Conservation (phyloP, 352 stramenopile species). For the Phytophthora pini region DNA sequence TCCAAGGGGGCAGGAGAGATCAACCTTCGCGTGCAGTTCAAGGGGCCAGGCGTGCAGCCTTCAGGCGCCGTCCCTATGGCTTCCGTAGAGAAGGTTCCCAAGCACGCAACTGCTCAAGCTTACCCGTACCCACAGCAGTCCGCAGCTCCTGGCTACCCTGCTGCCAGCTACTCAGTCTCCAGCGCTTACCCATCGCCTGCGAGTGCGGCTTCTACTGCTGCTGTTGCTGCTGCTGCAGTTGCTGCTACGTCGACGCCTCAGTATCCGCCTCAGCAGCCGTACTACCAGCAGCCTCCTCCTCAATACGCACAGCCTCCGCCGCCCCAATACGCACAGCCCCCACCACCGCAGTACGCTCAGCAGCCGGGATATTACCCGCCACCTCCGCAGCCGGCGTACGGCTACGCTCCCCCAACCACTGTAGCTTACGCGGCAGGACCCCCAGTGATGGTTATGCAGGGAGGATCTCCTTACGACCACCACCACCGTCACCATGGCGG, state of each 20-base stretch:
- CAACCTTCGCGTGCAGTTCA: slow-evolving; percentile 81
- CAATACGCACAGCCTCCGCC: slow-evolving; percentile 42
- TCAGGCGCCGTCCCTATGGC: slow-evolving; percentile 11
- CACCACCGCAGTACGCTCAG: slow-evolving; percentile 34
- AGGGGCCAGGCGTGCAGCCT: slow-evolving; percentile 39
- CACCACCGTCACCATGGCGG: slow-evolving; percentile 44
- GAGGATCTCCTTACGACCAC: slow-evolving; percentile 28
- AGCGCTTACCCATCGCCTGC: slow-evolving; percentile 20
- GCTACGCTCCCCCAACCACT: slow-evolving; percentile 32
- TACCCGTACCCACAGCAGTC: slow-evolving; percentile 47
- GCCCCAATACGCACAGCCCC: slow-evolving; percentile 35
- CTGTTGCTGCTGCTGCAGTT: slow-evolving; percentile 27
- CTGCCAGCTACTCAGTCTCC: slow-evolving; percentile 20
- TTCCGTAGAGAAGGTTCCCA: slow-evolving; percentile 26
- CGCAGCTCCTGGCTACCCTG: slow-evolving; percentile 26
- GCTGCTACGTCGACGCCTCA: slow-evolving; percentile 25
- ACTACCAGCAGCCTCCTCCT: slow-evolving; percentile 45
- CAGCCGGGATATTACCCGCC: slow-evolving; percentile 46
- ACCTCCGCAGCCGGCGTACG: slow-evolving; percentile 28
- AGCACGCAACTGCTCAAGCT: slow-evolving; percentile 30
- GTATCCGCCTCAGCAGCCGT: slow-evolving; percentile 42
- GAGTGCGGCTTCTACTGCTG: slow-evolving; percentile 9
- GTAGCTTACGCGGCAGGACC: slow-evolving; percentile 46
- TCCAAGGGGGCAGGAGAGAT: slow-evolving; percentile 71
- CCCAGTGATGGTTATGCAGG: slow-evolving; percentile 38